Evolutionary conservation across 352 stramenopile genomes (phyloP), one percentile per base, ranked within the genome.

Genomic region (Pseudoperonospora humuli): DNA sequence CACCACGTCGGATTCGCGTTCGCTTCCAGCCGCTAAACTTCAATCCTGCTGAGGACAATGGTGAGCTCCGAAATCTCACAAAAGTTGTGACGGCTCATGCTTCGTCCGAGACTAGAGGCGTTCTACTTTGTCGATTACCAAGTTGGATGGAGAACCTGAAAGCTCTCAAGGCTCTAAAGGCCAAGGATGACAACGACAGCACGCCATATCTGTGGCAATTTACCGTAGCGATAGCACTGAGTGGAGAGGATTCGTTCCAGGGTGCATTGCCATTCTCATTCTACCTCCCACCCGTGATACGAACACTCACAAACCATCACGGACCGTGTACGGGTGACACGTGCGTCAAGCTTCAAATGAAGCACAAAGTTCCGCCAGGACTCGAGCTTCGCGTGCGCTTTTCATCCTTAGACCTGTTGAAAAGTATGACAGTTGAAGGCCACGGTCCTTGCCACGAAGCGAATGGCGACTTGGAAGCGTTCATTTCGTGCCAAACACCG

Each of bases 281-380:
- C 27, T 82, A 78, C 35, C 75, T 71, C 13, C 73, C 75, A 3
- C 67, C 70, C 2, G 54, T 81, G 0, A 84, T 90, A 20, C 58
- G 63, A 19, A 73, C 67, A 0, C 63, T 90, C 18, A 76, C 67
- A 1, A 57, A 73, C n/a, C 78, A 90, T 32, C 78, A 86, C 33
- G 78, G 78, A 0, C 78, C 78, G 4, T 51, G 54, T 7, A 70
- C 73, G 0, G 78, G 78, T 17, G 78, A 75, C 2, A 88, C 70
- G 0, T 51, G 59, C 14, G 39, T 90, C 6, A 55, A 55, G 19
- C 51, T 90, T 23, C 66, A 66, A 2, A 85, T 90, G 75, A 87
- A 86, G 36, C 67, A 84, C 47, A 79, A 75, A 25, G 67, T 90
- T 7, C 75, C 78, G 7, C 37, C 44, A 2, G 27, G 50, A 1